These are phyloP conservation scores for Cerrena zonata DNA, from an alignment of 1,284 basidiomycete genomes.

Conservation along the genomic window DNA sequence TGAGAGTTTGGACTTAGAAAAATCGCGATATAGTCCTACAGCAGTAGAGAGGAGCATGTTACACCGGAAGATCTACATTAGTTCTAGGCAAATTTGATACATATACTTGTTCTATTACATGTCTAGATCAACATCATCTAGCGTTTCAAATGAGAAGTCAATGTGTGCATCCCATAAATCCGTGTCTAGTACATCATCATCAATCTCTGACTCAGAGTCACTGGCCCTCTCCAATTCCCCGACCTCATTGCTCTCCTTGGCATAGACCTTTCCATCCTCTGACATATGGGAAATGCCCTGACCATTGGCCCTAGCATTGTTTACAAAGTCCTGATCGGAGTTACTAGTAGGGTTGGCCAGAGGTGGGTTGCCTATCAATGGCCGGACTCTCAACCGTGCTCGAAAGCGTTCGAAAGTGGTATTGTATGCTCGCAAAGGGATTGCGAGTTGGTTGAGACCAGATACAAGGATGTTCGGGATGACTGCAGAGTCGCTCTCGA, in stretches of 20 bases:
- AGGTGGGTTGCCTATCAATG: slow-evolving; percentile 1
- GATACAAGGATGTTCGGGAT: slow-evolving; percentile 9
- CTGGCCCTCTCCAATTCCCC: background rate
- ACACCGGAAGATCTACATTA: too few relatives aligned
- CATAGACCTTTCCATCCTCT: background rate
- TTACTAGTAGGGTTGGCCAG: background rate
- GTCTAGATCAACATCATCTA: slow-evolving; percentile 12
- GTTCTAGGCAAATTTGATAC: too few relatives aligned
- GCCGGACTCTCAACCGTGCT: background rate
- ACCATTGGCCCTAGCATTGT: background rate
- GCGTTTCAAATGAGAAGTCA: slow-evolving; percentile 10
- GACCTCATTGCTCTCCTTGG: background rate
- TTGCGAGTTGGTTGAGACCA: slow-evolving; percentile 5
- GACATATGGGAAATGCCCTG: background rate
- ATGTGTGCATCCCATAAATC: background rate
- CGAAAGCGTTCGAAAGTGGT: slow-evolving; percentile 5
- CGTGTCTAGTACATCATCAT: background rate
- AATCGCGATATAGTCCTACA: too few relatives aligned
- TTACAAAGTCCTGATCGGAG: background rate
- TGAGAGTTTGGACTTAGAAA: too few relatives aligned
- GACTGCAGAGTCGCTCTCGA: slow-evolving; percentile 6
- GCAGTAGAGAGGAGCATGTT: too few relatives aligned
- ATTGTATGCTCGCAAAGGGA: slow-evolving; percentile 16
- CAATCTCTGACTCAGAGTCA: background rate
- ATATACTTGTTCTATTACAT: too few relatives aligned